Evolutionary conservation across 108 stramenopile species (phyloP).

Genomic region (Cyclotella cryptica): DNA sequence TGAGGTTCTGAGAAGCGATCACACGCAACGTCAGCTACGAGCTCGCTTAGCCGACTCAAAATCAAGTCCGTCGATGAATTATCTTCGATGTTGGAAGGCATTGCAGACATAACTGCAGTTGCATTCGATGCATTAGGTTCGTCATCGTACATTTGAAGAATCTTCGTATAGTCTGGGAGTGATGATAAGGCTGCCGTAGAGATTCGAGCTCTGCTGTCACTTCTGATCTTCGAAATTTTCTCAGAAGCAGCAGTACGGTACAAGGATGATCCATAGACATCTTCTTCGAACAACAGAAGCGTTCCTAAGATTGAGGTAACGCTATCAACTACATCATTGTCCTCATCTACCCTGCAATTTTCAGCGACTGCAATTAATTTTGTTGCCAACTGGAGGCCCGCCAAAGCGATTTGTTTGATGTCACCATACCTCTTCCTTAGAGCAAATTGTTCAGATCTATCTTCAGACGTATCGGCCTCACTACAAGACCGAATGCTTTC

Average conservation of each 20-base stretch:
- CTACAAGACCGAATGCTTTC: conserved; percentile 55
- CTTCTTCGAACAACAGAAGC: conserved; percentile 68
- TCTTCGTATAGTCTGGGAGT: conserved; percentile 12
- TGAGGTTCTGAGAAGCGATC: conserved; percentile 22
- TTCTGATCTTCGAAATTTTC: conserved; percentile 13
- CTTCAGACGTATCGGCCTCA: conserved; percentile 2
- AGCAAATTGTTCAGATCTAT: conserved; percentile 15
- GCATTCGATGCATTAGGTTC: conserved; percentile 55
- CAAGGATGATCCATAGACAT: conserved; percentile 62
- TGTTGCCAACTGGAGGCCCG: conserved; percentile 17
- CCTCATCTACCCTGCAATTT: conserved; percentile 11
- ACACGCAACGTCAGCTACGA: conserved; percentile 27
- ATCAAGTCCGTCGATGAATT: conserved; percentile 13
- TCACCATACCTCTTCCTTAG: conserved; percentile 38
- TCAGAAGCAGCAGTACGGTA: conserved; percentile 49
- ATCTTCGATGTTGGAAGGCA: conserved; percentile 27
- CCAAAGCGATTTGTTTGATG: conserved; percentile 41
- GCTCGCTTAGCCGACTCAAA: conserved; percentile 33
- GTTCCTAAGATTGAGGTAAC: conserved; percentile 19
- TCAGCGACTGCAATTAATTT: neutral
- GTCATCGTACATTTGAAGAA: conserved; percentile 49
- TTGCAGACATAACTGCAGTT: conserved; percentile 50
- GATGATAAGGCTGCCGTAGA: conserved; percentile 46
- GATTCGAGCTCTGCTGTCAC: conserved; percentile 23
- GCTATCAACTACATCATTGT: conserved; percentile 12